Evolutionary conservation across 495 filamentous ascomycete species (phyloP), one percentile per base, ranked within the genome.

Genomic region (Penicillium egyptiacum): DNA sequence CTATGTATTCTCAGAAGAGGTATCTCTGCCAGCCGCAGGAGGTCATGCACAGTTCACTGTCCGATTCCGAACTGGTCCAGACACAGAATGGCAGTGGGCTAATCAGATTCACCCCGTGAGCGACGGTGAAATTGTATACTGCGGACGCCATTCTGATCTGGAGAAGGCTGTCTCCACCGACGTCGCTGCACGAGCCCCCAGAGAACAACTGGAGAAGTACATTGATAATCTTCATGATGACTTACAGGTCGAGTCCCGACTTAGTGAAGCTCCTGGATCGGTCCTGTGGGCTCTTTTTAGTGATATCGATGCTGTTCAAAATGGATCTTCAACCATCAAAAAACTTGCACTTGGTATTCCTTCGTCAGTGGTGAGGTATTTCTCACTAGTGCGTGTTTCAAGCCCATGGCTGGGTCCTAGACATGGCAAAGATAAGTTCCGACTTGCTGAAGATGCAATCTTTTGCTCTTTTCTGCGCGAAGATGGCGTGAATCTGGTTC

Each of bases 351-450:
- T 96, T 9, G 92, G 92, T 0, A 66, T 73, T 1, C 86, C 89
- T 19, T 86, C 81, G 52, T 75, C 70, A 23, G 67, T 73, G 47
- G 67, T 65, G 11, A 71, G 85, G 56, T 93, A 90, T 81, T 92
- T 96, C 64, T 83, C 90, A 5, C 72, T 94, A 7, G 86, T 91
- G 14, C 84, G 91, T n/a, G 72, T 88, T 3, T 92, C 87, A 83
- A 79, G 76, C 28, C 86, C 92, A 1, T 98, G 94, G 94, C 76
- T 98, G 14, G 90, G 87, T 0, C 94, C 94, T 20, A 78, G 90
- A 16, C 94, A 98, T 70, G 93, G 93, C 14, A 84, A 80, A 51
- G 70, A 75, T 9, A 68, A 74, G 5, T 88, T 95, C 30, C 64
- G 65, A 6, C 73, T 91, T 23, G 86, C 87, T 33, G 87, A 90